A percentile compares a stretch with the other conserved stretches of the same genome.
Conservation (phyloP, 352 stramenopile species). For the Elongisporangium prolatum region DNA sequence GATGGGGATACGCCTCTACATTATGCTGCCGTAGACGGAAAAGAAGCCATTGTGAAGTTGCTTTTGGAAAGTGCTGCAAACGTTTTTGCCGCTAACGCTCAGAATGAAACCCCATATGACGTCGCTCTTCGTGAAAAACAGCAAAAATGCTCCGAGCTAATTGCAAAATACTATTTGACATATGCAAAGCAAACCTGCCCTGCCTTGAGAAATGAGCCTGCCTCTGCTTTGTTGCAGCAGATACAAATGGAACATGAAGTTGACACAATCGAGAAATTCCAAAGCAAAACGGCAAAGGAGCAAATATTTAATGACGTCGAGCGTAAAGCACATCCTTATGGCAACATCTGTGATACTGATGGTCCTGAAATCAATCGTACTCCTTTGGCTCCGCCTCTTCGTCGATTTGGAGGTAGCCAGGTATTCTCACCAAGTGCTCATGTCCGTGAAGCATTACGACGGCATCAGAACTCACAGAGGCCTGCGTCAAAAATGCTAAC, state of each 20-base stretch:
- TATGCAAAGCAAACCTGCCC: constrained; percentile 10
- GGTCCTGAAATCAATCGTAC: background rate
- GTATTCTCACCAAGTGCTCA: background rate
- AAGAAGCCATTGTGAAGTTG: constrained; percentile 60
- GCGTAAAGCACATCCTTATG: background rate
- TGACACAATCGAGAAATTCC: background rate
- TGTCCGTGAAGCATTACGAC: background rate
- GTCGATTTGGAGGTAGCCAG: background rate
- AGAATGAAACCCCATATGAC: constrained; percentile 62
- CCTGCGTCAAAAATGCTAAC: background rate
- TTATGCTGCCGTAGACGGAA: constrained; percentile 58
- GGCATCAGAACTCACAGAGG: background rate
- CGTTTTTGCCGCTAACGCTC: constrained; percentile 51
- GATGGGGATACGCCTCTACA: constrained; percentile 77
- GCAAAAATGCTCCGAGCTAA: constrained; percentile 39
- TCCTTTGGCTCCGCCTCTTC: background rate
- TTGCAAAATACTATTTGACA: constrained; percentile 50
- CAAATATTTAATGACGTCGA: background rate
- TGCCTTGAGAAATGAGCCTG: constrained; percentile 35
- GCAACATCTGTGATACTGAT: background rate
- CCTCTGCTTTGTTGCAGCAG: constrained; percentile 31
- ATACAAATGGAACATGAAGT: constrained; percentile 11
- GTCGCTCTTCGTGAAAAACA: constrained; percentile 51
- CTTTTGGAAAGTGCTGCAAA: constrained; percentile 74
- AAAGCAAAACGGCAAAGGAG: background rate